Evolutionary conservation across 768 basidiomycete genomes (phyloP), one percentile per base, ranked within the genome.

Genomic region (Termitomyces sp.): DNA sequence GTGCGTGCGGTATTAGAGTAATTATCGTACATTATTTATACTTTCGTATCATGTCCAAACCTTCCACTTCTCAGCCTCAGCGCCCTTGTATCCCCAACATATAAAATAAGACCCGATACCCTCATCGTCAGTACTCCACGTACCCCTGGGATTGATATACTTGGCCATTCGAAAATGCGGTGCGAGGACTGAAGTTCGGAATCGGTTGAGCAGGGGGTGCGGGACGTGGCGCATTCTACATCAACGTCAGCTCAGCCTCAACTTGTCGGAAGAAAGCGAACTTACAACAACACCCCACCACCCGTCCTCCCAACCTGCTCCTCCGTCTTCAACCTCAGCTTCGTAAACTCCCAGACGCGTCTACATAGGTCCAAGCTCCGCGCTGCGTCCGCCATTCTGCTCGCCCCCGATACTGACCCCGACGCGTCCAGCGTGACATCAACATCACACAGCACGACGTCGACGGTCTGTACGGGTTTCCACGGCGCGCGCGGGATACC

Each of bases 391-490:
- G 79, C 78, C 0, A 75, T 71, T 8, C 78, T 70, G 60, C 89
- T 86, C 6, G 95, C 95, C 1, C n/a, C n/a, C n/a, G n/a, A n/a
- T n/a, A n/a, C n/a, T n/a, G n/a, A n/a, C n/a, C n/a, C n/a, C n/a
- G 89, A 84, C 61, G 85, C 78, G 70, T 94, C 93, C 20, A 86
- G 87, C 13, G 94, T 91, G n/a, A n/a, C n/a, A 28, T 2, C 28
- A 88, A 97, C 94, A 68, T 97, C 96, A 7, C 89, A 92, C 3
- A 97, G 79, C 28, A 97, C 83, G 12, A 95, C 77, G 70, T 98
- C 94, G 7, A 86, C 88, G 71, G 81, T 83, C 73, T 2, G 70
- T 68, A 0, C 67, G 58, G 62, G 63, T 66, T 15, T 67, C 69
- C n/a, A 53, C 60, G 46, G 28, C 42, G 42, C 5, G 6, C 3